Evolutionary conservation across 805 yeast species (phyloP).

Genomic region (Ogataea pilisensis): DNA sequence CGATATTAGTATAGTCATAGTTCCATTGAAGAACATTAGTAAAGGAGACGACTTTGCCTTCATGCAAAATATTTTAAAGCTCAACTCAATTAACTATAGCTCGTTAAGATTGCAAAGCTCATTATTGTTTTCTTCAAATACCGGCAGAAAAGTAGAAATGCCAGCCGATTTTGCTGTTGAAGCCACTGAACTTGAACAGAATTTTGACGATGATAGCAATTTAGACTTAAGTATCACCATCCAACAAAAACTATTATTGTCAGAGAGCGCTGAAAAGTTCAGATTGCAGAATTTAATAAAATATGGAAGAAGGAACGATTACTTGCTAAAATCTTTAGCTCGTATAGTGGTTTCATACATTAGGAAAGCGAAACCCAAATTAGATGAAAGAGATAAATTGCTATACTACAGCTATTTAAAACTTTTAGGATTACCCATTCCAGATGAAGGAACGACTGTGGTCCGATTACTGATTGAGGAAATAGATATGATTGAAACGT

Average conservation of each 20-base stretch:
- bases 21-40: slow-evolving; percentile 1
- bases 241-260: slow-evolving; percentile 4
- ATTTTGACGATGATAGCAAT: background rate
- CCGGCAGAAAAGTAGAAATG: too few relatives aligned
- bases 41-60: background rate
- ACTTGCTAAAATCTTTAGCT: slow-evolving; percentile 8
- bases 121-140: too few relatives aligned
- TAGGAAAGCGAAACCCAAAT: background rate
- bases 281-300: slow-evolving; percentile 6
- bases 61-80: background rate
- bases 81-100: slow-evolving; percentile 4
- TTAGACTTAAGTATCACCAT: background rate
- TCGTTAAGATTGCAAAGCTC: too few relatives aligned
- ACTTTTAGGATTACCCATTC: slow-evolving; percentile 1
- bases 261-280: slow-evolving; percentile 7
- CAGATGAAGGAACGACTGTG: background rate
- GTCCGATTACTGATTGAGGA: slow-evolving; percentile 10
- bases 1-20: slow-evolving; percentile 11
- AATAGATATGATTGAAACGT: slow-evolving; percentile 11
- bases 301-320: background rate
- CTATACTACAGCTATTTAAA: slow-evolving; percentile 11
- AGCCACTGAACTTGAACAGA: background rate
- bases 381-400: slow-evolving; percentile 9
- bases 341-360: slow-evolving; percentile 10
- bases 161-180: too few relatives aligned